Evolutionary conservation across 2,329 filamentous ascomycete species (phyloP).

Genomic region (Cercospora sesami): DNA sequence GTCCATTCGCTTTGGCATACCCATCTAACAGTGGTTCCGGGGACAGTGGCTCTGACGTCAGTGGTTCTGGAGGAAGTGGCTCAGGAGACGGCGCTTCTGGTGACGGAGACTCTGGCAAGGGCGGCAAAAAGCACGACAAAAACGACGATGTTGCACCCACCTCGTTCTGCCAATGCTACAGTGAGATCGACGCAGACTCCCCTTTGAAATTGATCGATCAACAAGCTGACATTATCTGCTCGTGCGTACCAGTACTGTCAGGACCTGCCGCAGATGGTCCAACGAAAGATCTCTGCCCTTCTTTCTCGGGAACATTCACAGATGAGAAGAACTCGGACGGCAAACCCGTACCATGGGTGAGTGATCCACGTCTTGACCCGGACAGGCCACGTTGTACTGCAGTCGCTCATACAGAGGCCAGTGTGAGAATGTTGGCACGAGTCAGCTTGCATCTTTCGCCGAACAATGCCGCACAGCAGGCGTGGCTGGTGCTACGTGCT

Average conservation of each 20-base stretch:
- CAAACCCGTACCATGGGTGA: background rate
- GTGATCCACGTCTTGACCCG: background rate
- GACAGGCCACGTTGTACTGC: background rate
- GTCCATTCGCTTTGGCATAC: background rate
- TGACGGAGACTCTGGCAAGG: too few species aligned
- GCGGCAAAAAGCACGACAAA: background rate
- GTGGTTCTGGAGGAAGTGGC: background rate
- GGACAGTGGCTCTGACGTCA: background rate
- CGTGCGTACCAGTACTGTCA: background rate
- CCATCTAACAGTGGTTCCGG: background rate
- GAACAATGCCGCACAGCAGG: background rate
- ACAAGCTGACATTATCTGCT: background rate
- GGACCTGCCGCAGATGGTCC: background rate
- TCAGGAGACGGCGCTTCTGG: background rate
- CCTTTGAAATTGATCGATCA: background rate
- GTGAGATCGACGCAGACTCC: background rate
- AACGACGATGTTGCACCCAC: background rate
- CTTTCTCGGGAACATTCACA: background rate
- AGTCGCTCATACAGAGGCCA: background rate
- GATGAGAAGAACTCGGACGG: background rate
- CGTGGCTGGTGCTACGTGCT: background rate
- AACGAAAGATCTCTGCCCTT: background rate
- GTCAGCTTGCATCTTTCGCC: background rate
- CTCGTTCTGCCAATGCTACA: background rate
- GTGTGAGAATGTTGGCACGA: background rate